phyloP scores from a whole-genome alignment of 345 rosid genomes.

The Murraya koenigii region DNA sequence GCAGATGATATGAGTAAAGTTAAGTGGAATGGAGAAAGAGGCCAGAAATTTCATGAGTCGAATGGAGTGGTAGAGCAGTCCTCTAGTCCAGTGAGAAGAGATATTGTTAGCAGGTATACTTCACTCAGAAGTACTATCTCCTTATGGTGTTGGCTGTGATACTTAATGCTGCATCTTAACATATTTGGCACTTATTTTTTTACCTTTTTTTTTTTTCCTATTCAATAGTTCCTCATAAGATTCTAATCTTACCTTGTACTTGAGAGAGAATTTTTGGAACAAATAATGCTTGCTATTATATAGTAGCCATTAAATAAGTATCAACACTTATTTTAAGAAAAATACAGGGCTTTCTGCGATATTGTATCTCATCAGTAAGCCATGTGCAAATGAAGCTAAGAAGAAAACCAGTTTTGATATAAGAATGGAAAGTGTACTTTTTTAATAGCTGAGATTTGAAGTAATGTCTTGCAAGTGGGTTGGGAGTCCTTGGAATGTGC shows the following conservation, averaged over 20 bases:
- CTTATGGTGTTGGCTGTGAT: neutral
- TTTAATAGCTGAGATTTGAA: neutral
- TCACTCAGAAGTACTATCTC: neutral
- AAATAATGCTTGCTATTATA: neutral
- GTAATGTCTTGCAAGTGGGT: neutral
- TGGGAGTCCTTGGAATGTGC: neutral
- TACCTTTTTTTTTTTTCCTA: neutral
- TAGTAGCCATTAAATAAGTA: neutral
- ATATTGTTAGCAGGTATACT: conserved; percentile 40
- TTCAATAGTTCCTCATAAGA: neutral
- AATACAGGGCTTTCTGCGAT: neutral
- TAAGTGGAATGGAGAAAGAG: conserved; percentile 28
- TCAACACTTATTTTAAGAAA: neutral
- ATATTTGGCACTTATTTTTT: neutral
- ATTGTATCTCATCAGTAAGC: neutral
- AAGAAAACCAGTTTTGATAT: neutral
- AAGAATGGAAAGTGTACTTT: neutral
- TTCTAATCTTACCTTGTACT: neutral
- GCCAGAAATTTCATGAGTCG: conserved; percentile 33
- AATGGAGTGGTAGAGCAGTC: conserved; percentile 30
- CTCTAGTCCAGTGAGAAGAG: conserved; percentile 46
- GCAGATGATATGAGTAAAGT: conserved; percentile 26
- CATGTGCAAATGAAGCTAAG: neutral
- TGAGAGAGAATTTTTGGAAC: neutral
- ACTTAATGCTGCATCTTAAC: neutral